phyloP scores from a whole-genome alignment of 306 rosid species.

The Inga laurina region DNA sequence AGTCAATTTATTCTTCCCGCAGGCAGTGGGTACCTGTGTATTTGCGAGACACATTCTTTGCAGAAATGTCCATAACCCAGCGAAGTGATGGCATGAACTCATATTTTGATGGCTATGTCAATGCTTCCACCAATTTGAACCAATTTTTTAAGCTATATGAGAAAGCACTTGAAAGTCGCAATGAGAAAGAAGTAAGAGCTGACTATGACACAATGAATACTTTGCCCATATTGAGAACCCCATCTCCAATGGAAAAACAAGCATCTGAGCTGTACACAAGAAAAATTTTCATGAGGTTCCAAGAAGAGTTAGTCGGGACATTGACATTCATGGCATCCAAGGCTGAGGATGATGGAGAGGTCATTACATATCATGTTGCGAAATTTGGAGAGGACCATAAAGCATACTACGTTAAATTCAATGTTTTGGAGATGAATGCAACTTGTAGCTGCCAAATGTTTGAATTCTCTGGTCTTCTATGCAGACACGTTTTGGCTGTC shows the following conservation, averaged over 20 bases:
- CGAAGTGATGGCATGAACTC: constrained; percentile 99
- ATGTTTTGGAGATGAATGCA: constrained; percentile 91
- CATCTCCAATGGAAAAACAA: constrained; percentile 99
- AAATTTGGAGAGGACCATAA: constrained; percentile 96
- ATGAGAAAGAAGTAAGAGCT: constrained; percentile 97
- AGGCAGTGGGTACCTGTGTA: constrained; percentile 97
- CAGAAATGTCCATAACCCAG: constrained; percentile 97
- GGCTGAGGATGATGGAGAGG: constrained; percentile 82
- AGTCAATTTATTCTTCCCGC: constrained; percentile 69
- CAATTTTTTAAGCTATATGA: constrained; percentile 97
- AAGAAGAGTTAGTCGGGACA: constrained; percentile 96
- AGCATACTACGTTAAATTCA: constrained; percentile 71
- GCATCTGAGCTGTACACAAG: constrained; percentile 90
- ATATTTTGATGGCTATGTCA: constrained; percentile 97
- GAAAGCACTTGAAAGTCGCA: constrained; percentile 97
- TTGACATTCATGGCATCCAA: constrained; percentile 88
- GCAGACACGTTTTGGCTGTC: constrained; percentile 96
- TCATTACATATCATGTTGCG: constrained; percentile 82
- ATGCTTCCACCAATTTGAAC: constrained; percentile 91
- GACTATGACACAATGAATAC: constrained; percentile 94
- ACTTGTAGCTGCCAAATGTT: constrained; percentile 97
- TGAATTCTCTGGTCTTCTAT: constrained; percentile 98
- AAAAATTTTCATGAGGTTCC: constrained; percentile 84
- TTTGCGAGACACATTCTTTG: constrained; percentile 91
- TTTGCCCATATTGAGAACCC: constrained; percentile 77